These are phyloP conservation scores for Pythium pectinolyticum DNA, from an alignment of 352 stramenopile species.

Conservation along the genomic window DNA sequence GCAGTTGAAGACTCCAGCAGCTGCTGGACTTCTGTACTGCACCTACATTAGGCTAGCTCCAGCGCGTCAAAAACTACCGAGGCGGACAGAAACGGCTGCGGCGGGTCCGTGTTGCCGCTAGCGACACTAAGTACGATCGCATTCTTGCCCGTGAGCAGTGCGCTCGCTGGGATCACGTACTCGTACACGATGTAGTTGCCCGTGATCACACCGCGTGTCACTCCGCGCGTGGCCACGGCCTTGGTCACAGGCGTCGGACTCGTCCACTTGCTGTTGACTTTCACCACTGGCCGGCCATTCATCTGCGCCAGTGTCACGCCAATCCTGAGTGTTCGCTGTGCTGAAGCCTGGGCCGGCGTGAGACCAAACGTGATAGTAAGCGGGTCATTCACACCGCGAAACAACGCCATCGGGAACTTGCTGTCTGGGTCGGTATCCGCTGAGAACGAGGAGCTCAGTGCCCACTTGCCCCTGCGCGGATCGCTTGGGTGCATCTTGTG, in stretches of 20 bases:
- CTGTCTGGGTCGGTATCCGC: slow-evolving; percentile 23
- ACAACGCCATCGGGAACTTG: slow-evolving; percentile 46
- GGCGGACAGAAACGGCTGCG: slow-evolving; percentile 41
- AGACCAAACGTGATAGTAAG: slow-evolving; percentile 40
- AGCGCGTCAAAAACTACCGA: slow-evolving; percentile 53
- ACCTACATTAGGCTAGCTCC: slow-evolving; percentile 33
- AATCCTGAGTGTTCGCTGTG: slow-evolving; percentile 36
- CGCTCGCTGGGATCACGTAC: slow-evolving; percentile 42
- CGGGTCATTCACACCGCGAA: slow-evolving; percentile 46
- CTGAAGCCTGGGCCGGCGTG: slow-evolving; percentile 26
- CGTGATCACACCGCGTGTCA: slow-evolving; percentile 43
- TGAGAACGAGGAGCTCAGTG: slow-evolving; percentile 28
- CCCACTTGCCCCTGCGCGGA: slow-evolving; percentile 37
- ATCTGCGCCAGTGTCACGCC: slow-evolving; percentile 41
- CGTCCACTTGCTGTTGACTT: slow-evolving; percentile 45
- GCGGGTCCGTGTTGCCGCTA: slow-evolving; percentile 42
- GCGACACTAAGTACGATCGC: slow-evolving; percentile 39
- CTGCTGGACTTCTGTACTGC: too few relatives aligned
- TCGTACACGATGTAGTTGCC: slow-evolving; percentile 59
- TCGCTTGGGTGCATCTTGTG: slow-evolving; percentile 53
- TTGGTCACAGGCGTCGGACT: slow-evolving; percentile 31
- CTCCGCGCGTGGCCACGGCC: slow-evolving; percentile 44
- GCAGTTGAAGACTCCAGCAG: too few relatives aligned
- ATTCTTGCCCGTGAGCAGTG: slow-evolving; percentile 40
- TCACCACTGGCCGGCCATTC: slow-evolving; percentile 32